A percentile compares a stretch with the other conserved stretches of the same genome.
Conservation (phyloP, 345 rosid species). For the Microcos paniculata region DNA sequence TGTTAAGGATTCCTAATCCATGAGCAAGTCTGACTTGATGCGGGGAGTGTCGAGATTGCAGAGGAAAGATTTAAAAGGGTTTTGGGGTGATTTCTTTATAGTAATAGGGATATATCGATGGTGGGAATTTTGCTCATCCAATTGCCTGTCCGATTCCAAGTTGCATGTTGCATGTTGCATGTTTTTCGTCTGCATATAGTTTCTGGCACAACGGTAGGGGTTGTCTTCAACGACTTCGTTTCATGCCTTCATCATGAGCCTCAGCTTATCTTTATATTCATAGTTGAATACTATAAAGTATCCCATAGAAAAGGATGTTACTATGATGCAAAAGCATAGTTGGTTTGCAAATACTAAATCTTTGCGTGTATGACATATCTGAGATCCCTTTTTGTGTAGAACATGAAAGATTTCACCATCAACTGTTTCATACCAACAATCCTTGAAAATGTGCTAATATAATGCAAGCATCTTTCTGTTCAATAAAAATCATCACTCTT, state of each 20-base stretch:
- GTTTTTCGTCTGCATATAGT: not conserved
- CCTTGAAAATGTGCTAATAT: constrained; percentile 13
- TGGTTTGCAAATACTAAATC: not conserved
- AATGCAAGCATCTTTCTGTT: constrained; percentile 17
- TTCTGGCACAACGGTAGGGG: not conserved
- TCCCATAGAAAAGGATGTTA: not conserved
- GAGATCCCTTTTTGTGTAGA: not conserved
- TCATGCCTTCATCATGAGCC: constrained; percentile 5
- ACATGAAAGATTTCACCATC: constrained; percentile 26
- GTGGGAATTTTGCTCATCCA: not conserved
- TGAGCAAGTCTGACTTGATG: not conserved
- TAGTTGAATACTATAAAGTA: not conserved
- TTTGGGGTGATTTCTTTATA: not conserved
- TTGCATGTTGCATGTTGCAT: not conserved
- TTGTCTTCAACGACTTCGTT: not conserved
- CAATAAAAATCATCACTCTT: constrained; percentile 11
- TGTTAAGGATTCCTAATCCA: not conserved
- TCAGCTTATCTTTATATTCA: not conserved
- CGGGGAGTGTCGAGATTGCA: not conserved
- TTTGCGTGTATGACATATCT: constrained; percentile 2
- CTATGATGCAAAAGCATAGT: not conserved
- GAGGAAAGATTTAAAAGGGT: not conserved
- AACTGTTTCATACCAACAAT: constrained; percentile 37
- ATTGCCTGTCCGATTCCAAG: not conserved
- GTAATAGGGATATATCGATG: too few relatives aligned